Conservation (phyloP, 2,329 filamentous ascomycete species). For the Aaosphaeria pasadenensis region DNA sequence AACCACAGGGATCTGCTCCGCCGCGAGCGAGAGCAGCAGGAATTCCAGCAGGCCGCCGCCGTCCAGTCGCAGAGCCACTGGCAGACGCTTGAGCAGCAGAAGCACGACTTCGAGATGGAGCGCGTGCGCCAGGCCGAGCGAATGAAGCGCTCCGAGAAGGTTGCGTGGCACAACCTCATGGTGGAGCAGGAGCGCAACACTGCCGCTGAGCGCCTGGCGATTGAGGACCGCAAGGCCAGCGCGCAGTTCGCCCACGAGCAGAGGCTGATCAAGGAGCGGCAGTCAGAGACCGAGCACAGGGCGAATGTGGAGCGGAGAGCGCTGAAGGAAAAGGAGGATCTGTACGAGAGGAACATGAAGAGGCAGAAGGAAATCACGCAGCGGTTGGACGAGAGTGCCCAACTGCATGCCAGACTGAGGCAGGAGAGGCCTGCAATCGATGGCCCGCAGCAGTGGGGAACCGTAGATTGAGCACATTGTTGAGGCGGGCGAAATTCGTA, state of each 20-base stretch:
- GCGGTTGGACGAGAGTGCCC: conserved; percentile 27
- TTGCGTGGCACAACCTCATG: conserved; percentile 24
- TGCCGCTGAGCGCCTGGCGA: conserved; percentile 13
- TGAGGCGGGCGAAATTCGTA: too few relatives aligned
- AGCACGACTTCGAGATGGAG: conserved; percentile 30
- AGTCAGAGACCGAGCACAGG: conserved; percentile 25
- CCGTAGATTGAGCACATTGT: conserved; percentile 18
- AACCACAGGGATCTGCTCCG: conserved; percentile 25
- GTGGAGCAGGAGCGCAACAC: conserved; percentile 28
- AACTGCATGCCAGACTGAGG: conserved; percentile 26
- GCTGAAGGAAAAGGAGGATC: conserved; percentile 31
- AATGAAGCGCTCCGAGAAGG: conserved; percentile 29
- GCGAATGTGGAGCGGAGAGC: conserved; percentile 20
- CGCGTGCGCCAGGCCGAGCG: conserved; percentile 28
- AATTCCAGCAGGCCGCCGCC: conserved; percentile 20
- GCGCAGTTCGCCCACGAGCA: conserved; percentile 14
- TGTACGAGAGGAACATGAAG: conserved; percentile 30
- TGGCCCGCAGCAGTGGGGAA: conserved; percentile 22
- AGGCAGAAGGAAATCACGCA: conserved; percentile 28
- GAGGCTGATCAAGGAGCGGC: conserved; percentile 19
- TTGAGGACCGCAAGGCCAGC: conserved; percentile 21
- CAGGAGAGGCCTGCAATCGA: conserved; percentile 28
- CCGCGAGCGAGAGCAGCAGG: conserved; percentile 23
- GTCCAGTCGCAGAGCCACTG: conserved; percentile 15
- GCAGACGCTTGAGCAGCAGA: conserved; percentile 22